Conservation (phyloP, 179 eudicot species). For the Spergularia azorica region DNA sequence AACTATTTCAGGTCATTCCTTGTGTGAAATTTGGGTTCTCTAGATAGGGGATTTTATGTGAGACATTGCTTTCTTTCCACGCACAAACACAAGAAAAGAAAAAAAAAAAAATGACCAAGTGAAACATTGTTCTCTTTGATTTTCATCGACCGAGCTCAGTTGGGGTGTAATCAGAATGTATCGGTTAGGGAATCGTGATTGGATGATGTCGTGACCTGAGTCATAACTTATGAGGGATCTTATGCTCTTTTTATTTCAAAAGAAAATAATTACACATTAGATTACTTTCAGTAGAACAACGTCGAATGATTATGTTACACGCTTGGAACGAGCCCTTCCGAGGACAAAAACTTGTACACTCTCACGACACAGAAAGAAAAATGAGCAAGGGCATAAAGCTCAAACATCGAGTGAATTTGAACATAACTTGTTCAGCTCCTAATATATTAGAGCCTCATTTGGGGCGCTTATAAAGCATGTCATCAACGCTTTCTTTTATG, state of each 20-base stretch:
- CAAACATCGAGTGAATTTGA: conserved; percentile 14
- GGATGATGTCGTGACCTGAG: too few species aligned
- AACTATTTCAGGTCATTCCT: too few species aligned
- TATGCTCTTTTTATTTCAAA: not conserved
- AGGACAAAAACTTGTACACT: conserved; percentile 15
- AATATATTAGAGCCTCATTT: conserved; percentile 42
- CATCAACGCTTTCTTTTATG: conserved; percentile 74
- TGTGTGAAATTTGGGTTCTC: too few species aligned
- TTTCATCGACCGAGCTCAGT: too few species aligned
- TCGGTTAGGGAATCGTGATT: too few species aligned
- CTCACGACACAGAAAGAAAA: not conserved
- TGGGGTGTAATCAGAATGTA: too few species aligned
- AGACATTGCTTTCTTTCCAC: too few species aligned
- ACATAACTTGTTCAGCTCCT: conserved; percentile 9
- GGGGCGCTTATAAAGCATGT: conserved; percentile 74
- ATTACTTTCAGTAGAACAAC: not conserved
- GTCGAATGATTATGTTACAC: conserved; percentile 4
- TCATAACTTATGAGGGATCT: not conserved
- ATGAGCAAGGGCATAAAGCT: conserved; percentile 7
- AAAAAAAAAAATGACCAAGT: too few species aligned
- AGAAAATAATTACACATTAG: conserved; percentile 1
- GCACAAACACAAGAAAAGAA: too few species aligned
- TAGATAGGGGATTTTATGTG: too few species aligned
- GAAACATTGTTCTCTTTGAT: too few species aligned
- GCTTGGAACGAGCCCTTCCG: conserved; percentile 4